A percentile compares a stretch with the other conserved stretches of the same genome.
Evolutionary conservation across 2,329 filamentous ascomycete genomes (phyloP).

Genomic region (Fusarium continuum): DNA sequence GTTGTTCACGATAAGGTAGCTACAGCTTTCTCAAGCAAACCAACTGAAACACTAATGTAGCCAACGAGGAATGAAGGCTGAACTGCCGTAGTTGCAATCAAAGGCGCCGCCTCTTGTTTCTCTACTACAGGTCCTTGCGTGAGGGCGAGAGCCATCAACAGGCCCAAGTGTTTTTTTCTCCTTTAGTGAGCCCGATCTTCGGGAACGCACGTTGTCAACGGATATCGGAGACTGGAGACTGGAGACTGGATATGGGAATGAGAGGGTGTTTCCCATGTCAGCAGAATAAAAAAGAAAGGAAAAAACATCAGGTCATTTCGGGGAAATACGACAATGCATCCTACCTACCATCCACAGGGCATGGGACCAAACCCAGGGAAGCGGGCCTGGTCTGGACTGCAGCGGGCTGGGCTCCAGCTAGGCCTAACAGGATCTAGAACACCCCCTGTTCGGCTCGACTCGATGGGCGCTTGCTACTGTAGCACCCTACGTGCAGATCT

Average conservation of each 20-base stretch:
- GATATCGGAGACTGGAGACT: conserved; percentile 21
- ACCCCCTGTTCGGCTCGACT: conserved; percentile 17
- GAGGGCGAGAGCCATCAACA: not conserved
- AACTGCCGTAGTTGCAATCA: not conserved
- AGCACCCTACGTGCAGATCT: conserved; percentile 38
- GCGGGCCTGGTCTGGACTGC: conserved; percentile 6
- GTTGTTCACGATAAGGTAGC: not conserved
- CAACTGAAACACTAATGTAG: not conserved
- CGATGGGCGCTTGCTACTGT: conserved; percentile 32
- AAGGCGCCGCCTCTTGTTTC: not conserved
- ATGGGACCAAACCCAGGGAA: not conserved
- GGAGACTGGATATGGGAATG: conserved; percentile 1
- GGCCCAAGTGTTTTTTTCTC: not conserved
- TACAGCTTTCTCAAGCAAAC: not conserved
- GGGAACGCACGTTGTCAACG: conserved; percentile 23
- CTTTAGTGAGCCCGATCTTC: conserved; percentile 17
- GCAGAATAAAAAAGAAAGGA: conserved; percentile 6
- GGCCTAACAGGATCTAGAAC: conserved; percentile 23
- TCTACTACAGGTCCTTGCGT: not conserved
- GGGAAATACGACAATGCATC: not conserved
- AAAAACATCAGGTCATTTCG: conserved; percentile 22
- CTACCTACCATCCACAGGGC: not conserved
- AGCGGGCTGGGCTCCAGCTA: too few species aligned
- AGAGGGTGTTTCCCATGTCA: conserved; percentile 12
- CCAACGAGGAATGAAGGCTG: too few species aligned